Base-by-base conservation (phyloP, 2,329 filamentous ascomycete genomes). In the Dactylonectria macrodidyma region DNA sequence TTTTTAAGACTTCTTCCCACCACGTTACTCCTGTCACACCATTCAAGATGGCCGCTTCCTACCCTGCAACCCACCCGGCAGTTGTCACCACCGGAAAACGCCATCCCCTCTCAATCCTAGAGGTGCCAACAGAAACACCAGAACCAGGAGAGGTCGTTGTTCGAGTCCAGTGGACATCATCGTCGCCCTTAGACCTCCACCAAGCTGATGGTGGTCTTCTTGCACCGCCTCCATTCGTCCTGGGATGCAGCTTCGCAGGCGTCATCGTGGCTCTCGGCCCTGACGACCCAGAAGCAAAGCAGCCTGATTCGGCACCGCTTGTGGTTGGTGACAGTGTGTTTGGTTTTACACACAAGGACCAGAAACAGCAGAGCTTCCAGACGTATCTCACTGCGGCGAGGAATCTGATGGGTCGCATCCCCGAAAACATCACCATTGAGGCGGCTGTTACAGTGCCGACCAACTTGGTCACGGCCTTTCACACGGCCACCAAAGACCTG, bases 401-500 rank as follows among this genome's bases (percentile, higher is more conserved):
- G 12, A 33, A 54, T 12, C 51, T 54, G 19, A 19, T 54, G n/a
- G 51, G 51, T 14, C 51, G 51, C 5, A 11, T 54, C 16, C 51
- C 51, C 7, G 10, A 33, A 19, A 54, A 54, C 11, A 8, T 54
- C 5, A 54, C 51, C n/a, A 38, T 54, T 8, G 51, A 54, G n/a
- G 51, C 33, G 2, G 51, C 51, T 10, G 51, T 54, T 1, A 54
- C 51, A 4, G 33, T 19, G n/a, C n/a, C 51, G 7, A 9, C 51
- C 6, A 54, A 54, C 30, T 3, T 54, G 24, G 51, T 54, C 7
- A 54, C 51, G 3, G 51, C 51, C 8, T 54, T 54, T 54, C 51
- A 54, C n/a, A 54, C 51, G 34, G 19, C 19, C 22, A 78, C 76
- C 2, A 62, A 56, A 1, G 87, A 90, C 65, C 78, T 91, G 11